Conservation (phyloP, 768 basidiomycete genomes). For the Cyclocybe aegerita region DNA sequence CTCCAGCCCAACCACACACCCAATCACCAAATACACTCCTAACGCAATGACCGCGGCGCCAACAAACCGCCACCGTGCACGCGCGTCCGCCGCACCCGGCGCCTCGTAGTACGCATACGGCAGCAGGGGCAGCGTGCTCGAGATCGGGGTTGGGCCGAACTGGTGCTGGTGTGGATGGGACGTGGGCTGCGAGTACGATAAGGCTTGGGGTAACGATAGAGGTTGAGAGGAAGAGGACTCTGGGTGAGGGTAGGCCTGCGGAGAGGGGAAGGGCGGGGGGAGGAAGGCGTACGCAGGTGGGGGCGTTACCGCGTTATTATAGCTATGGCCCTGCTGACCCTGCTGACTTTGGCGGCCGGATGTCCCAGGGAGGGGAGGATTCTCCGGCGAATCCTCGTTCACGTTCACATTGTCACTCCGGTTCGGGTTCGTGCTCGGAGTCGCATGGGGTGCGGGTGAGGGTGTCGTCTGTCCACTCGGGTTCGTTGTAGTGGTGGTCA, state of each 20-base stretch:
- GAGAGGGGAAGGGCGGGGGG: background rate
- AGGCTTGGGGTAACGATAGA: constrained; percentile 1
- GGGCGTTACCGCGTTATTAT: background rate
- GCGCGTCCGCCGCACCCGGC: constrained; percentile 28
- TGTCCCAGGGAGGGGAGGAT: background rate
- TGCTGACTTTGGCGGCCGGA: background rate
- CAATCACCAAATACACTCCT: constrained; percentile 25
- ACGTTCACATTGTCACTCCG: too few species aligned
- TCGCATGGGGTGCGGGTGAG: too few species aligned
- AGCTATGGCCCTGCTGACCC: background rate
- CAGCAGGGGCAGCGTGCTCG: constrained; percentile 20
- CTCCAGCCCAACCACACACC: constrained; percentile 27
- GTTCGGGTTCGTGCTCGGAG: too few species aligned
- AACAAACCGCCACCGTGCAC: constrained; percentile 39
- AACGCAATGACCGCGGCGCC: constrained; percentile 29
- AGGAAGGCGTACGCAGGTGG: background rate
- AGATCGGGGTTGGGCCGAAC: constrained; percentile 24
- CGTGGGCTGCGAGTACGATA: constrained; percentile 2
- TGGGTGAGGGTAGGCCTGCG: background rate
- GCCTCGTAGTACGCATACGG: constrained; percentile 40
- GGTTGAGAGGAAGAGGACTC: background rate
- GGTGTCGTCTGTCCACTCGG: too few species aligned
- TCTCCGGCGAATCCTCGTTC: background rate
- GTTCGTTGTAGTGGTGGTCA: too few species aligned
- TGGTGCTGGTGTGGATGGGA: constrained; percentile 7